Evolutionary conservation across 805 yeast genomes (phyloP), one percentile per base, ranked within the genome.

Genomic region (Aciculoconidium aculeatum): DNA sequence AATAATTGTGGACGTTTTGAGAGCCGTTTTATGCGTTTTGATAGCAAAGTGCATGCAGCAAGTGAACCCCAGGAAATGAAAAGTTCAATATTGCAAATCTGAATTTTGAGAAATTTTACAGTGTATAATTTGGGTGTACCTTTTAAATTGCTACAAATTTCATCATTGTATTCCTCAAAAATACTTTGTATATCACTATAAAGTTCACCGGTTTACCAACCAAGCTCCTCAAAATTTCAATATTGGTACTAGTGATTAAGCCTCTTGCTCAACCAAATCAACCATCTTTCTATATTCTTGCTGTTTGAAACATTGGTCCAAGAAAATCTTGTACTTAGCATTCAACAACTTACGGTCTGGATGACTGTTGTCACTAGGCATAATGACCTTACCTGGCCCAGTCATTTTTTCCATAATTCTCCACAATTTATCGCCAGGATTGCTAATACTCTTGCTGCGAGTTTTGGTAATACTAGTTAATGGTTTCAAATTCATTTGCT

Each of bases 251-350:
- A n/a, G n/a, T n/a, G n/a, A n/a, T n/a, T n/a, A n/a, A n/a, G n/a
- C n/a, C 8, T 37, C 40, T n/a, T n/a, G n/a, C 37, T 65, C 71
- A 4, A 70, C 64, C 22, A 50, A 54, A 41, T 77, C 83, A 25
- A 90, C 86, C 62, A 73, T 51, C 14, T 61, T 55, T 53, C 97
- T 72, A 59, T 85, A 90, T 45, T 67, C 74, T 46, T 71, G 79
- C 58, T 92, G 97, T 16, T 80, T 71, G 42, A 65, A 73, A 25
- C 94, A 86, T 74, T 85, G 92, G 49, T 90, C 96, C 32, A 85
- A 63, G 70, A 86, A 87, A 24, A 90, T 74, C 56, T 76, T 72
- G 65, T 86, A 92, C 59, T 92, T 92, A 21, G 80, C 81, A 36
- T 72, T 61, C 52, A 92, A 68, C 36, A 92, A 65, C 42, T 67